A percentile compares a stretch with the other conserved stretches of the same genome.
phyloP scores from a whole-genome alignment of 768 basidiomycete species.

The Chalciporus chontae region DNA sequence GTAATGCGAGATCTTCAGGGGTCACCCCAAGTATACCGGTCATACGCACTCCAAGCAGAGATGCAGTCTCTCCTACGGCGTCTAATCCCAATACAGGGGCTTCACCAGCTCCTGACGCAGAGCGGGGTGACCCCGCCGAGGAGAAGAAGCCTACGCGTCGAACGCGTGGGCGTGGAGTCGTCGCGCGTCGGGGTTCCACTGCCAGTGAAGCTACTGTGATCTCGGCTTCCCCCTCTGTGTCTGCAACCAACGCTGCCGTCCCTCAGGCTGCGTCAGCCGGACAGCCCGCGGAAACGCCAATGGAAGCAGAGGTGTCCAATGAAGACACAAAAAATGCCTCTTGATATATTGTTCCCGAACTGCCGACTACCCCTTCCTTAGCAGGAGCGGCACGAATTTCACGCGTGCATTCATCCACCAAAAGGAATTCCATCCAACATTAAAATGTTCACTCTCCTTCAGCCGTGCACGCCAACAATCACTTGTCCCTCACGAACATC shows the following conservation, averaged over 20 bases:
- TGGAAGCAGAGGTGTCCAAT: neutral
- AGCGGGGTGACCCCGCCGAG: conserved; percentile 12
- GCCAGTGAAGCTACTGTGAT: conserved; percentile 46
- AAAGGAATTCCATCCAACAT: neutral
- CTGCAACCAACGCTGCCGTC: conserved; percentile 18
- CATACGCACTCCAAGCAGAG: conserved; percentile 27
- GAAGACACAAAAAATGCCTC: neutral
- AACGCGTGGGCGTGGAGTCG: conserved; percentile 41
- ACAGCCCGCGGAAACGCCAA: conserved; percentile 10
- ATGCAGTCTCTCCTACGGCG: conserved; percentile 42
- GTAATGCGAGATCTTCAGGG: conserved; percentile 44
- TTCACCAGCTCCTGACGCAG: conserved; percentile 19
- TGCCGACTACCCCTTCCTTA: neutral
- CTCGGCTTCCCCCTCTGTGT: conserved; percentile 33
- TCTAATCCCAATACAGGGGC: conserved; percentile 26
- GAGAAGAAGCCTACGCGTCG: conserved; percentile 38
- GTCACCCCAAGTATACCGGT: conserved; percentile 10
- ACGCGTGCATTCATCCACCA: neutral
- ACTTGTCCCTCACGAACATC: neutral
- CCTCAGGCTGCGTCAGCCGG: conserved; percentile 12
- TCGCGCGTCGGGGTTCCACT: conserved; percentile 47
- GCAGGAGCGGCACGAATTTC: conserved; percentile 3
- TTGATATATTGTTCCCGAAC: neutral
- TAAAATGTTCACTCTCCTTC: conserved; percentile 3
- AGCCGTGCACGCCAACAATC: conserved; percentile 1